phyloP scores from a whole-genome alignment of 805 yeast genomes.

The Yarrowia sp. region DNA sequence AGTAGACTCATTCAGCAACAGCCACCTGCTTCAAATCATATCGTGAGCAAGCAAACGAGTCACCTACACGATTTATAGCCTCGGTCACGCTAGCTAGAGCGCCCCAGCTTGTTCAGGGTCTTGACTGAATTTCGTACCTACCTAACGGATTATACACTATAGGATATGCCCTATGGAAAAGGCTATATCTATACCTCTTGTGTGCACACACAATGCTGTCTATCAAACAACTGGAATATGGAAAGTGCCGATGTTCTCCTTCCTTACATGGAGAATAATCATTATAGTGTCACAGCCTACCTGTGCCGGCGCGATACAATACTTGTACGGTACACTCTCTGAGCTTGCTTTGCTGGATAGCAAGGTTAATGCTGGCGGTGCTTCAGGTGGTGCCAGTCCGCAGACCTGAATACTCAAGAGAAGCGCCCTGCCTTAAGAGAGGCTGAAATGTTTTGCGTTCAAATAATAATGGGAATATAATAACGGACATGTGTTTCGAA shows the following conservation, averaged over 20 bases:
- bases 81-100: no score
- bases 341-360: neutral
- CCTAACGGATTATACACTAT: no score
- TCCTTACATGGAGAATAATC: no score
- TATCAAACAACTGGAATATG: neutral
- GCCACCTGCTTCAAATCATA: neutral
- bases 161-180: neutral
- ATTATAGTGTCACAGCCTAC: no score
- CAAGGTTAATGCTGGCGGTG: no score
- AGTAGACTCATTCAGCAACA: neutral
- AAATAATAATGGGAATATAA: neutral
- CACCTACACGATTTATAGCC: no score
- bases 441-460: neutral
- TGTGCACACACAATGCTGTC: neutral
- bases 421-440: neutral
- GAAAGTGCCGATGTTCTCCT: no score
- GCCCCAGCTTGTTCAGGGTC: neutral
- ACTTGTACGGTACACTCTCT: no score
- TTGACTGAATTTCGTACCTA: constrained; percentile 1
- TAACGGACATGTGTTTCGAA: neutral
- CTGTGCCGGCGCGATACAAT: no score
- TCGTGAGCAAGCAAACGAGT: neutral
- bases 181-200: neutral
- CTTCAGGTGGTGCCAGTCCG: neutral
- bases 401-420: constrained; percentile 6